phyloP scores from a whole-genome alignment of 202 grass and related monocot species.

The Setaria viridis region DNA sequence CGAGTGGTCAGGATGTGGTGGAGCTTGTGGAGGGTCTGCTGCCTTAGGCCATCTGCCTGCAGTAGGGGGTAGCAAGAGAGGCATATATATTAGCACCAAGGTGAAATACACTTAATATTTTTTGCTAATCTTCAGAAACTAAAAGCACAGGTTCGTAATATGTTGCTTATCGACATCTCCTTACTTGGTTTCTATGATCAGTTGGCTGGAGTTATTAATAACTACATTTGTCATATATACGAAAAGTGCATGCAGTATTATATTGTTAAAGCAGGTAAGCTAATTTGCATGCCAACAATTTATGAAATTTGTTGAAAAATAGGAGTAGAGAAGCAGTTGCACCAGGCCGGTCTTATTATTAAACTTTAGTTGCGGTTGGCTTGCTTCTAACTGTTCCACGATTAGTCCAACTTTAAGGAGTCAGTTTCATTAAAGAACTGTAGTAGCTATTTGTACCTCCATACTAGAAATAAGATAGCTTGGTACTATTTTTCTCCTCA shows the following conservation, averaged over 20 bases:
- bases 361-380: not conserved
- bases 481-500: not conserved
- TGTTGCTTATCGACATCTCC: not conserved
- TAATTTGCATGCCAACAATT: not conserved
- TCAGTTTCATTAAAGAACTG: not conserved
- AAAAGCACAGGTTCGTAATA: not conserved
- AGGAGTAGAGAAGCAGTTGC: not conserved
- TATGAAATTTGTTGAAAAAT: not conserved
- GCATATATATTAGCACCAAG: not conserved
- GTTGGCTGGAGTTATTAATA: not conserved
- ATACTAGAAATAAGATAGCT: too few relatives aligned
- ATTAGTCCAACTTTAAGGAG: not conserved
- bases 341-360: not conserved
- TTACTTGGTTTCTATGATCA: not conserved
- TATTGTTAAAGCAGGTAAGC: constrained; percentile 3
- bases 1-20: constrained; percentile 48
- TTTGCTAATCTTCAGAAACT: not conserved
- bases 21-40: constrained; percentile 63
- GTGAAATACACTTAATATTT: not conserved
- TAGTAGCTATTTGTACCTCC: not conserved
- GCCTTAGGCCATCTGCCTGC: constrained; percentile 64
- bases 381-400: not conserved
- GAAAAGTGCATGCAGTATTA: not conserved
- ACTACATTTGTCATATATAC: not conserved
- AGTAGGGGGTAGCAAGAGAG: not conserved